phyloP scores from a whole-genome alignment of 23 red algal species.

The Chondrus crispus region DNA sequence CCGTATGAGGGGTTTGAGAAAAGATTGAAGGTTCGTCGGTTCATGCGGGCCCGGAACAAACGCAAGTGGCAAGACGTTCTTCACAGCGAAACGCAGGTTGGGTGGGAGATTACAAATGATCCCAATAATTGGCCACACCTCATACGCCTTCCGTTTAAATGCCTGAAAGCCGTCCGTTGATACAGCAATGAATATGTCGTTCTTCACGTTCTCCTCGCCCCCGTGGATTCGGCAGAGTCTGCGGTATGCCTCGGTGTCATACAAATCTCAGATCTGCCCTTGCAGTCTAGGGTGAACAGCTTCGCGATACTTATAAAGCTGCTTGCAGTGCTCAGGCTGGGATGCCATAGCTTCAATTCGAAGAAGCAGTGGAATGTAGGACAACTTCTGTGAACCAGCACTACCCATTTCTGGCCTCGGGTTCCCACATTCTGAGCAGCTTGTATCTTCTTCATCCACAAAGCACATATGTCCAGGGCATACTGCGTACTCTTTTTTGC shows the following conservation, averaged over 20 bases:
- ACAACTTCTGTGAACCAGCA: background rate
- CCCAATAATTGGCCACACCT: background rate
- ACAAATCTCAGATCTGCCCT: too few relatives aligned
- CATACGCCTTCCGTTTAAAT: background rate
- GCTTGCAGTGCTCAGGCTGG: too few relatives aligned
- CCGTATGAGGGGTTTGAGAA: background rate
- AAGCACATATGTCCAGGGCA: slow-evolving; percentile 22
- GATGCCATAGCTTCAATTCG: too few relatives aligned
- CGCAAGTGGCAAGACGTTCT: background rate
- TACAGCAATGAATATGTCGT: background rate
- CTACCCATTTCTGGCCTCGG: background rate
- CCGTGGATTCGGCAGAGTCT: background rate
- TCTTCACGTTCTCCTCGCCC: background rate
- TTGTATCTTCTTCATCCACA: background rate
- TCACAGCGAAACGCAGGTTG: background rate
- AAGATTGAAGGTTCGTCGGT: background rate
- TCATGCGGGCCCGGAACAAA: background rate
- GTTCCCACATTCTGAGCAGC: background rate
- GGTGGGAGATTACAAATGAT: background rate
- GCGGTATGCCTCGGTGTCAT: background rate
- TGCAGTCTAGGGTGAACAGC: too few relatives aligned
- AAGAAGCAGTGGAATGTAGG: too few relatives aligned
- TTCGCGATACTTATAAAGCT: too few relatives aligned
- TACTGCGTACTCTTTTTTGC: background rate
- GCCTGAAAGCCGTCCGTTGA: background rate